Conservation (phyloP, 306 rosid species). For the Corylus heterophylla region DNA sequence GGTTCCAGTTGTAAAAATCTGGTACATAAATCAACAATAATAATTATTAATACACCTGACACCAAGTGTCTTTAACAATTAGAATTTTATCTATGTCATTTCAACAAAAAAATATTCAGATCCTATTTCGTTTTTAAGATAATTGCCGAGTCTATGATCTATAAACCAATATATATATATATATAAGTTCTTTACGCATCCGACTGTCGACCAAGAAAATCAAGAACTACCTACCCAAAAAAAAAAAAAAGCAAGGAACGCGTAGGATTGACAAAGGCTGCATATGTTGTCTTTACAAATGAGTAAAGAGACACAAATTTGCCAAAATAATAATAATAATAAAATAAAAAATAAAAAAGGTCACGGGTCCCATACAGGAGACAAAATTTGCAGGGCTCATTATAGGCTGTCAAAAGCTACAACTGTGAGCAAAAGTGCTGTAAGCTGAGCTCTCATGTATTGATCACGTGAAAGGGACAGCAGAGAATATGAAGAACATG, state of each 20-base stretch:
- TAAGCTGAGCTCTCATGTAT: constrained; percentile 1
- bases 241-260: too few species aligned
- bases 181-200: too few species aligned
- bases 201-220: too few species aligned
- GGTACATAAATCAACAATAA: constrained; percentile 20
- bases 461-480: constrained; percentile 20
- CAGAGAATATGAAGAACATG: not conserved
- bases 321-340: too few species aligned
- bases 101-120: too few species aligned
- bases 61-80: not conserved
- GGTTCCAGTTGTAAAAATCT: constrained; percentile 99
- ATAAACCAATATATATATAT: not conserved
- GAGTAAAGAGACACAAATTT: too few species aligned
- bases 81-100: too few species aligned
- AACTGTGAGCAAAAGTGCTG: not conserved
- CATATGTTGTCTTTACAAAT: too few species aligned
- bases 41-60: not conserved
- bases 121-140: not conserved
- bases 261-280: too few species aligned
- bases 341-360: too few species aligned
- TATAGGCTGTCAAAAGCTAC: not conserved
- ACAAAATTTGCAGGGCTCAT: not conserved
- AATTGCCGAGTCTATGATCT: not conserved
- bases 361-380: not conserved
- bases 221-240: too few species aligned